These are phyloP conservation scores for Neonectria coccinea DNA, from an alignment of 2,329 filamentous ascomycete genomes.

Conservation along the genomic window DNA sequence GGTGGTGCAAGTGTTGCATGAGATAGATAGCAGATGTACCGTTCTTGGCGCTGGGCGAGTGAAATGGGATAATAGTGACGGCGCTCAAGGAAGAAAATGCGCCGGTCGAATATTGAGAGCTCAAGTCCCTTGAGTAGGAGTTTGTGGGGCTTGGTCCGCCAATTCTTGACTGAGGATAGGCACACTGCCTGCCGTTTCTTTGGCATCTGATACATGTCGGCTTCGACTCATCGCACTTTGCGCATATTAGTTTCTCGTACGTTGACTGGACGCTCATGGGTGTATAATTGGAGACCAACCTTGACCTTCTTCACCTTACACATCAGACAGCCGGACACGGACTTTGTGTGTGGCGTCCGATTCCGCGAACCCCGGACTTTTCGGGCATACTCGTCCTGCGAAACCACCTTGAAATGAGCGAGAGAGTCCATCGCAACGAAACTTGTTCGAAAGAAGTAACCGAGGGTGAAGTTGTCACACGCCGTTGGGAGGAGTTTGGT, in stretches of 20 bases:
- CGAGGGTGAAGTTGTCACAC: neutral
- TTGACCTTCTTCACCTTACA: constrained; percentile 28
- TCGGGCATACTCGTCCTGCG: constrained; percentile 15
- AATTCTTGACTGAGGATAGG: neutral
- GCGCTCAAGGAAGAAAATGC: constrained; percentile 1
- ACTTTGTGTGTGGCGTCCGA: constrained; percentile 3
- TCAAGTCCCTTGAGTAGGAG: neutral
- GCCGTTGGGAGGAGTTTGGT: neutral
- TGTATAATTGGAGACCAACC: neutral
- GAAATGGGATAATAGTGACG: constrained; percentile 9
- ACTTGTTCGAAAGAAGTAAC: constrained; percentile 20
- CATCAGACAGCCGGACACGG: constrained; percentile 14
- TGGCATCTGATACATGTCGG: constrained; percentile 10
- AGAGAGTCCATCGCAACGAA: neutral
- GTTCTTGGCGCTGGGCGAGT: constrained; percentile 1
- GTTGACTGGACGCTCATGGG: too few species aligned
- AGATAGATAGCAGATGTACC: constrained; percentile 17
- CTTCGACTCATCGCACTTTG: constrained; percentile 21
- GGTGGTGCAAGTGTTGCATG: constrained; percentile 9
- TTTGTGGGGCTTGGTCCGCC: neutral
- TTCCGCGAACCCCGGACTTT: neutral
- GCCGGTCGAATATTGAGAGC: neutral
- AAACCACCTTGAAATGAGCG: constrained; percentile 13
- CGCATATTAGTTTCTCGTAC: neutral
- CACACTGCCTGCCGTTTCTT: constrained; percentile 14